Percentiles rank a stretch among this genome's conserved stretches.
These are phyloP conservation scores for Nemania serpens DNA, from an alignment of 2,329 filamentous ascomycete species.

Conservation along the genomic window DNA sequence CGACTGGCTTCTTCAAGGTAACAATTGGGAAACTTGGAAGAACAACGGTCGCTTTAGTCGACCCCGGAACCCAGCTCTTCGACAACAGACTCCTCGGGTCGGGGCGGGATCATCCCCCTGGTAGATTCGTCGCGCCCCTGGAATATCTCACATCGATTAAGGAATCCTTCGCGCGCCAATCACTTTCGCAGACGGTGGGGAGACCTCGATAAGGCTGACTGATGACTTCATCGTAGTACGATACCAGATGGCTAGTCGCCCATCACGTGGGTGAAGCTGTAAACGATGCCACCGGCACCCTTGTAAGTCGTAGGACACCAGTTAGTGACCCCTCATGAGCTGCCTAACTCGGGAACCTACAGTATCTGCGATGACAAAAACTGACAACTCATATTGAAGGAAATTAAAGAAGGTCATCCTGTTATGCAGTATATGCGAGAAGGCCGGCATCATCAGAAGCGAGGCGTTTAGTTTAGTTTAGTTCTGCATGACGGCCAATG, in stretches of 20 bases:
- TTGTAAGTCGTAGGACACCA: neutral
- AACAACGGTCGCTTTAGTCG: neutral
- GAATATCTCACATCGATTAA: neutral
- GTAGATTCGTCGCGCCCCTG: neutral
- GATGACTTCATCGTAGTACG: neutral
- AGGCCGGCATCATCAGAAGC: slow-evolving; percentile 3
- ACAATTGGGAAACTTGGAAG: neutral
- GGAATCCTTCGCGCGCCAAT: neutral
- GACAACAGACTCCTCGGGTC: neutral
- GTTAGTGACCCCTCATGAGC: neutral
- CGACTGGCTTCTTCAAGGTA: neutral
- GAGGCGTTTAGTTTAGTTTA: neutral
- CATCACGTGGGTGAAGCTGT: neutral
- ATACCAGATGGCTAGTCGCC: neutral
- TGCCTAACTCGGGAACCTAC: neutral
- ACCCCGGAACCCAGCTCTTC: neutral
- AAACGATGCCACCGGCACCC: neutral
- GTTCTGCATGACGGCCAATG: slow-evolving; percentile 13
- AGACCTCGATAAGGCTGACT: slow-evolving; percentile 4
- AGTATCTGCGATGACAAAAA: slow-evolving; percentile 17
- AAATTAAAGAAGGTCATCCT: slow-evolving; percentile 17
- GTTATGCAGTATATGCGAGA: slow-evolving; percentile 15
- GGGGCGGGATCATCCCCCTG: neutral
- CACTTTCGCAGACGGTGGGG: neutral
- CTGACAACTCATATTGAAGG: slow-evolving; percentile 5